Conservation (phyloP, 192 early-diverging fungal species). For the Coemansia sp. region DNA sequence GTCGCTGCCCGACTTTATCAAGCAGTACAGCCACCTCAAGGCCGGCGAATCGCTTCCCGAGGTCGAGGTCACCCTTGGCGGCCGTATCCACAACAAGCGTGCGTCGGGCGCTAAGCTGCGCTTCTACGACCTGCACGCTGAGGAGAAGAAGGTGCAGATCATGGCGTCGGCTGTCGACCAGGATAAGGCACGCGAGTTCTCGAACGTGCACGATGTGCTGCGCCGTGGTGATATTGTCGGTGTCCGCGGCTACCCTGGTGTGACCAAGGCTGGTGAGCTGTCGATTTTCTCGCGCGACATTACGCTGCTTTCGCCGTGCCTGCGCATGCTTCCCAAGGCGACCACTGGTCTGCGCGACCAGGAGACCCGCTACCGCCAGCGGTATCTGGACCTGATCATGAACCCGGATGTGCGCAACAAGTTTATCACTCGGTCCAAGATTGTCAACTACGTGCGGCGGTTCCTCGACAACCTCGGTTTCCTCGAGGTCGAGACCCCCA, state of each 20-base stretch:
- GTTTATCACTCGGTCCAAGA: constrained; percentile 87
- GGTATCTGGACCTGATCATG: constrained; percentile 99
- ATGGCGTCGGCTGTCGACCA: constrained; percentile 73
- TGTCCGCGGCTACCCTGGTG: constrained; percentile 84
- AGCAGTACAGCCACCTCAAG: constrained; percentile 71
- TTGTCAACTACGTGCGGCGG: constrained; percentile 92
- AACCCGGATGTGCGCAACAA: constrained; percentile 93
- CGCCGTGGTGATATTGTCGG: constrained; percentile 97
- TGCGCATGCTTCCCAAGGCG: constrained; percentile 93
- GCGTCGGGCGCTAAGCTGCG: constrained; percentile 83
- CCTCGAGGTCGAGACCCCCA: constrained; percentile 99
- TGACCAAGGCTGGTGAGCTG: constrained; percentile 91
- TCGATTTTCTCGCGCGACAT: constrained; percentile 92
- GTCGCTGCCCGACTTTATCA: constrained; percentile 82
- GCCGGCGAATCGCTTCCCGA: constrained; percentile 65
- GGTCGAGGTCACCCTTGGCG: constrained; percentile 75
- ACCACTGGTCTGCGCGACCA: constrained; percentile 97
- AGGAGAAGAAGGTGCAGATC: constrained; percentile 93
- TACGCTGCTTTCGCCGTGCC: constrained; percentile 85
- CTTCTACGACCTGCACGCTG: constrained; percentile 95
- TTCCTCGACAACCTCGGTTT: constrained; percentile 95
- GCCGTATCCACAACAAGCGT: constrained; percentile 96
- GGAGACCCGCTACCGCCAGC: constrained; percentile 95
- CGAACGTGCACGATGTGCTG: constrained; percentile 74
- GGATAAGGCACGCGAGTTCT: constrained; percentile 68